Percentiles rank a stretch among this genome's conserved stretches.
Evolutionary conservation across 2,329 filamentous ascomycete species (phyloP).

Genomic region (Aspergillus neoniger): DNA sequence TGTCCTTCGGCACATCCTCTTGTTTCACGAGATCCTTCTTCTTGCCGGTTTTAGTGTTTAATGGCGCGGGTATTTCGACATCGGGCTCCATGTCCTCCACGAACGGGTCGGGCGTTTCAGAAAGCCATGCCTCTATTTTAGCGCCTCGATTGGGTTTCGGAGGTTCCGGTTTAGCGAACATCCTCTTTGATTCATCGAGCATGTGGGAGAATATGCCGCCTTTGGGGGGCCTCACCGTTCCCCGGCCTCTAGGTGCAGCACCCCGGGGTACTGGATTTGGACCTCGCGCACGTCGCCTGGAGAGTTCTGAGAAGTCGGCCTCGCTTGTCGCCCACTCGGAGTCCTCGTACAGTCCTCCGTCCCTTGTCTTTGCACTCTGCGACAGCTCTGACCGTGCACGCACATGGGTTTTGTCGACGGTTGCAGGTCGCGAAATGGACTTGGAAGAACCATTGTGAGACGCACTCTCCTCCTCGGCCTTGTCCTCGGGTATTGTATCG

Average conservation of each 20-base stretch:
- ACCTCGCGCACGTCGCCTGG: conserved; percentile 37
- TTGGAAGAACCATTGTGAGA: conserved; percentile 21
- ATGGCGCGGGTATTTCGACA: conserved; percentile 43
- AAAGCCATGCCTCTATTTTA: conserved; percentile 65
- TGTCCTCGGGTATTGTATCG: conserved; percentile 24
- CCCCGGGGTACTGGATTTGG: conserved; percentile 17
- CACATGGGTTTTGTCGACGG: conserved; percentile 25
- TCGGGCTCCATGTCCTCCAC: conserved; percentile 42
- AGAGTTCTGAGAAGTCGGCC: conserved; percentile 43
- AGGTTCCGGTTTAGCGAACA: conserved; percentile 45
- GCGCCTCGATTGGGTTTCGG: conserved; percentile 47
- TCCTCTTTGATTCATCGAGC: conserved; percentile 47
- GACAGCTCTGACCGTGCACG: conserved; percentile 27
- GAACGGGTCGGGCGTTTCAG: conserved; percentile 58
- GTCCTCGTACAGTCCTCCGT: conserved; percentile 33
- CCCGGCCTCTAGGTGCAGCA: conserved; percentile 19
- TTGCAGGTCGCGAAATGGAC: conserved; percentile 25
- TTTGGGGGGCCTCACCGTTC: conserved; percentile 37
- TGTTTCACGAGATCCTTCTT: conserved; percentile 31
- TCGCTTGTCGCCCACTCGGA: conserved; percentile 42
- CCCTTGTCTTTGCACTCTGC: conserved; percentile 28
- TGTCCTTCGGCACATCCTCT: conserved; percentile 23
- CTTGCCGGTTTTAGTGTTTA: conserved; percentile 45
- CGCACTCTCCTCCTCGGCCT: conserved; percentile 21
- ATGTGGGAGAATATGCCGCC: conserved; percentile 48